These are phyloP conservation scores for Phytophthora nicotianae DNA, from an alignment of 352 stramenopile genomes.

Conservation along the genomic window DNA sequence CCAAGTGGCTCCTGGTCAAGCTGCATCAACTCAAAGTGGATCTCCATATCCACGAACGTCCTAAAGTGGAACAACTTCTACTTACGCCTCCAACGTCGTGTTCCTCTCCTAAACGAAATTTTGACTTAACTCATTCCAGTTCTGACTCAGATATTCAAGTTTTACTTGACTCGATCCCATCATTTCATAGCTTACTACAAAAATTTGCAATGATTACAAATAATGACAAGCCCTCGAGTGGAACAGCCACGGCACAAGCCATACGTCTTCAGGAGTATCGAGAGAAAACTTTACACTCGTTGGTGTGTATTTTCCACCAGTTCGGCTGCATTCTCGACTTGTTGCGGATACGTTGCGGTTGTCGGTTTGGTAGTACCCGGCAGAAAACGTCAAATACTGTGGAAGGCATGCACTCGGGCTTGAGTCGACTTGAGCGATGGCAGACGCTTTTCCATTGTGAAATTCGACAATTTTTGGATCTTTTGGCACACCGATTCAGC, in stretches of 20 bases:
- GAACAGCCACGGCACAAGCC: constrained; percentile 20
- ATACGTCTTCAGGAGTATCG: constrained; percentile 26
- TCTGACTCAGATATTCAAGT: constrained; percentile 15
- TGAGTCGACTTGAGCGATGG: constrained; percentile 36
- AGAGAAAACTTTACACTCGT: constrained; percentile 25
- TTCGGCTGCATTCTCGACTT: constrained; percentile 30
- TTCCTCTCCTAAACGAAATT: constrained; percentile 10
- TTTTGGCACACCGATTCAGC: constrained; percentile 20
- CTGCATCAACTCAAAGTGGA: constrained; percentile 47
- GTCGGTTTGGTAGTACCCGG: constrained; percentile 19
- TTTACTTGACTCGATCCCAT: constrained; percentile 40
- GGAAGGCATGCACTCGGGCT: constrained; percentile 1
- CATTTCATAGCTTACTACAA: constrained; percentile 29
- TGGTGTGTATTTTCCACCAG: constrained; percentile 31
- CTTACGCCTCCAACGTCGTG: constrained; percentile 19
- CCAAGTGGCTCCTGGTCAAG: constrained; percentile 42
- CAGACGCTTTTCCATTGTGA: constrained; percentile 37
- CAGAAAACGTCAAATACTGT: not conserved
- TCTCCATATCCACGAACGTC: constrained; percentile 35
- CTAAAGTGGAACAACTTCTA: constrained; percentile 32
- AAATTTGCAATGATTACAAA: constrained; percentile 17
- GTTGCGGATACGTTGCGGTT: constrained; percentile 34
- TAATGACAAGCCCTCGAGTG: constrained; percentile 10
- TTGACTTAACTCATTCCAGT: not conserved
- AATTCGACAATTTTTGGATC: constrained; percentile 34